Conservation (phyloP, 331 rosid genomes). For the Quercus lobata region DNA sequence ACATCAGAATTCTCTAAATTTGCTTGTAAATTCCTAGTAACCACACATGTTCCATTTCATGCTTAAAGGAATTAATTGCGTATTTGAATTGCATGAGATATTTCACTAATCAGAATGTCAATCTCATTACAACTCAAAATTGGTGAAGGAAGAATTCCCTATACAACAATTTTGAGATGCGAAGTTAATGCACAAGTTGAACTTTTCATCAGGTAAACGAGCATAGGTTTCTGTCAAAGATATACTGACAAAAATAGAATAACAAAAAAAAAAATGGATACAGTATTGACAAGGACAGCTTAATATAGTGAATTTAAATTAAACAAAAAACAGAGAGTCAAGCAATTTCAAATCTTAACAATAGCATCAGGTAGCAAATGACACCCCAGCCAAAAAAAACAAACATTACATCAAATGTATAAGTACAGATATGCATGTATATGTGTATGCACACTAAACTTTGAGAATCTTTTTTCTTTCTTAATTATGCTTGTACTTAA, state of each 20-base stretch:
- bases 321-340: conserved; percentile 1
- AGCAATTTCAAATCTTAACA: conserved; percentile 8
- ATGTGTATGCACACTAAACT: not conserved
- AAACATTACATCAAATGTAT: not conserved
- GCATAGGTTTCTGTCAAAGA: not conserved
- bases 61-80: not conserved
- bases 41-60: not conserved
- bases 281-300: not conserved
- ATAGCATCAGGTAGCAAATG: not conserved
- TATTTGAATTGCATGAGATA: not conserved
- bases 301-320: not conserved
- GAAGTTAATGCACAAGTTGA: not conserved
- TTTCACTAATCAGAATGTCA: not conserved
- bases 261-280: not conserved
- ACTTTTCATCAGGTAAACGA: not conserved
- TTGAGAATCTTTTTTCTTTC: not conserved
- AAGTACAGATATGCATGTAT: not conserved
- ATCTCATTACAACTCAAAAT: not conserved
- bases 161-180: not conserved
- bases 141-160: not conserved
- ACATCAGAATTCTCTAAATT: not conserved
- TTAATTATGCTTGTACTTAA: too few species aligned
- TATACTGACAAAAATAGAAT: conserved; percentile 11
- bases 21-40: not conserved
- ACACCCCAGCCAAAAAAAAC: too few species aligned